These are phyloP conservation scores for Candida sojae DNA, from an alignment of 1,139 yeast genomes.

Conservation along the genomic window DNA sequence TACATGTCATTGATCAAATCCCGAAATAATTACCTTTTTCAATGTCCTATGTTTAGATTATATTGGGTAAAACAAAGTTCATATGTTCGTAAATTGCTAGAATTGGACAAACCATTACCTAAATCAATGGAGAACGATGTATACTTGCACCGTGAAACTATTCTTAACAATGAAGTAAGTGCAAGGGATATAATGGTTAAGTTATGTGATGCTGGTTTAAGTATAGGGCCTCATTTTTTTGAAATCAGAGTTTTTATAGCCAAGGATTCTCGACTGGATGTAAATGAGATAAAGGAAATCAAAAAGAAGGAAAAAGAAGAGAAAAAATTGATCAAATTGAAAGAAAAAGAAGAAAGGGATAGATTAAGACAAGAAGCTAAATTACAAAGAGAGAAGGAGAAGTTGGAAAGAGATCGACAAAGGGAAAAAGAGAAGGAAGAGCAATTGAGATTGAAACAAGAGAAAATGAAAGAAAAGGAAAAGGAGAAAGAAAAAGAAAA, in stretches of 20 bases:
- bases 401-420: slow-evolving; percentile 22
- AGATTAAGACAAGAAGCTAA: slow-evolving; percentile 15
- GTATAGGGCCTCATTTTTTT: slow-evolving; percentile 82
- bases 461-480: slow-evolving; percentile 12
- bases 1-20: slow-evolving; percentile 76
- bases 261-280: slow-evolving; percentile 62
- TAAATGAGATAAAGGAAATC: slow-evolving; percentile 34
- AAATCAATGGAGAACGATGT: slow-evolving; percentile 25
- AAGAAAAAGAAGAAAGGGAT: slow-evolving; percentile 9
- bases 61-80: slow-evolving; percentile 74
- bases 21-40: slow-evolving; percentile 68
- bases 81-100: slow-evolving; percentile 43
- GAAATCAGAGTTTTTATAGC: slow-evolving; percentile 77
- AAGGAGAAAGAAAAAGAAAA: slow-evolving; percentile 8
- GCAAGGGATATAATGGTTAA: slow-evolving; percentile 89
- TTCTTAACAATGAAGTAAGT: slow-evolving; percentile 48
- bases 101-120: slow-evolving; percentile 32
- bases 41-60: slow-evolving; percentile 70
- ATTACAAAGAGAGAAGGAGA: slow-evolving; percentile 25
- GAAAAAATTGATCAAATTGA: slow-evolving; percentile 16
- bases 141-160: slow-evolving; percentile 35
- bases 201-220: slow-evolving; percentile 71
- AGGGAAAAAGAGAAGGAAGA: slow-evolving; percentile 16
- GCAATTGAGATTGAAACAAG: slow-evolving; percentile 3
- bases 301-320: slow-evolving; percentile 30